Base-by-base conservation (phyloP, 2,329 filamentous ascomycete species). In the Colletotrichum tropicale region DNA sequence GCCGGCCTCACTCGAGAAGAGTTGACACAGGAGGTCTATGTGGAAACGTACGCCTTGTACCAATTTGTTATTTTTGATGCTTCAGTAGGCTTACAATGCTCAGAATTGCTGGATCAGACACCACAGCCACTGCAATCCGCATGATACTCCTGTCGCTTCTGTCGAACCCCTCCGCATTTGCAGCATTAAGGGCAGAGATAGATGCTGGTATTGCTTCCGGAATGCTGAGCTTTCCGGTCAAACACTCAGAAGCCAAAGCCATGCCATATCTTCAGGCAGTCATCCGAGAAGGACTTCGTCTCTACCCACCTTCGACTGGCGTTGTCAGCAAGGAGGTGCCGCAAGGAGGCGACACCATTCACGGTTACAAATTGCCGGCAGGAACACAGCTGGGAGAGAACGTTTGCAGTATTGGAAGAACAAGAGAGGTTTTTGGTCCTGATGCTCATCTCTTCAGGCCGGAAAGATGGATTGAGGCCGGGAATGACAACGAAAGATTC, bases 261-360 rank as follows among this genome's bases (percentile, higher is more conserved):
- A 81, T 85, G 34, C 83, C 81, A 16, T 88, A 90, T 78, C 85
- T 91, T 5, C 84, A 88, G 38, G 89, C 89, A 5, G 86, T 89
- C 4, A 84, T 92, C 18, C 87, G 86, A 26, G 91, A 92, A 79
- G 86, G 87, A 0, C 81, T 88, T 77, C 86, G 90, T 4, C 80
- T 91, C 12, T 87, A 90, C 76, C 88, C 90, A 2, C 85, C 84
- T 1, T 83, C 90, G 3, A 86, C 84, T 8, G 84, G 89, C 71
- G 79, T 86, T 8, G 82, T 91, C 5, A 88, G 90, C 79, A 88
- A 90, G 1, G 80, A 87, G 21, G 89, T 90, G 0, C 89, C 89
- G 0, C 48, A 77, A 0, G 81, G 80, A 5, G 87, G 88, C 0
- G 79, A 86, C 15, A 79, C 77, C 0, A 80, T 87, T 4, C 81